phyloP scores from a whole-genome alignment of 2,329 filamentous ascomycete species.

The Phoma sp. region DNA sequence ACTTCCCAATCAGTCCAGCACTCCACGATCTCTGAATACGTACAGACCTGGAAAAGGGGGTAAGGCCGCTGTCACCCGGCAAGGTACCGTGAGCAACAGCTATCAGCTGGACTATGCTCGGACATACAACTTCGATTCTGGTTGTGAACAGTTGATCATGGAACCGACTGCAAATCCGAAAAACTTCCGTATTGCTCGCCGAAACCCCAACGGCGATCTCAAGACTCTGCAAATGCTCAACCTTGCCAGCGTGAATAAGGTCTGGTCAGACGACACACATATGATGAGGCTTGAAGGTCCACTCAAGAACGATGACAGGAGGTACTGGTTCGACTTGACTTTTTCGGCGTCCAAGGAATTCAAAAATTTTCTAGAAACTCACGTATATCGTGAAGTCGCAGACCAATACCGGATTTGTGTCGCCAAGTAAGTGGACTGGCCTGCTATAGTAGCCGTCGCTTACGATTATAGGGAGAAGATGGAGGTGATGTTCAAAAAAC shows the following conservation, averaged over 20 bases:
- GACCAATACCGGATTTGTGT: background rate
- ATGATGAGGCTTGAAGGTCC: slow-evolving; percentile 32
- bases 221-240: slow-evolving; percentile 8
- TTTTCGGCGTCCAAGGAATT: slow-evolving; percentile 21
- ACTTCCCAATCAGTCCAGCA: background rate
- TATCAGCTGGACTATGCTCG: slow-evolving; percentile 31
- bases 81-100: background rate
- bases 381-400: background rate
- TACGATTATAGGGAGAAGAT: slow-evolving; percentile 20
- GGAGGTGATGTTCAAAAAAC: slow-evolving; percentile 20
- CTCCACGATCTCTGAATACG: background rate
- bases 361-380: slow-evolving; percentile 11
- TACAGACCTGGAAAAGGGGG: slow-evolving; percentile 5
- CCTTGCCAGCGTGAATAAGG: slow-evolving; percentile 20
- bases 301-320: slow-evolving; percentile 5
- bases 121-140: slow-evolving; percentile 17
- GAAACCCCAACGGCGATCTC: background rate
- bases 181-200: slow-evolving; percentile 2
- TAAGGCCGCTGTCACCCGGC: slow-evolving; percentile 6
- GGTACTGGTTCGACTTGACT: slow-evolving; percentile 31
- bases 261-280: slow-evolving; percentile 19
- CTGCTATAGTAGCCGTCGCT: background rate
- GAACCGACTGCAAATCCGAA: background rate
- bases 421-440: slow-evolving; percentile 1
- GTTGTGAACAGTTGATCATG: background rate